Evolutionary conservation across 1,284 basidiomycete species (phyloP).

Genomic region (Limonomyces culmigenus): DNA sequence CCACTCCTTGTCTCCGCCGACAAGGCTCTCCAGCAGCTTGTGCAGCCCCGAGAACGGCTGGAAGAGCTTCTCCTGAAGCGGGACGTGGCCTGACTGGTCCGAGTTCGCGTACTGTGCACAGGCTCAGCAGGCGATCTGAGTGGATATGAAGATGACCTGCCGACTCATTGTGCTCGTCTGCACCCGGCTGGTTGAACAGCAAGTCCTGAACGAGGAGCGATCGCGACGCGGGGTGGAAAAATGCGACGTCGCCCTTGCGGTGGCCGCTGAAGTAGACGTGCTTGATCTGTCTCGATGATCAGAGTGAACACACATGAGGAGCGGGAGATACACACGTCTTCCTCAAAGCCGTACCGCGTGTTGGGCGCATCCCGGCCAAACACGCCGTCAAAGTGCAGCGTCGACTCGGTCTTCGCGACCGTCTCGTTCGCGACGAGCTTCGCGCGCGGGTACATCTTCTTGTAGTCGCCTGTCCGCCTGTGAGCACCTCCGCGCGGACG

Average conservation of each 20-base stretch:
- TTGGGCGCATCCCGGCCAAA: constrained; percentile 47
- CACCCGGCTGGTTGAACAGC: constrained; percentile 77
- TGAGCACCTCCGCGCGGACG: not conserved
- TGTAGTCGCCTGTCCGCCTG: constrained; percentile 37
- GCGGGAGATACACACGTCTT: constrained; percentile 50
- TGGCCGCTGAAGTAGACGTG: constrained; percentile 58
- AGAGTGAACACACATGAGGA: not conserved
- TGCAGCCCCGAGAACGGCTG: no score
- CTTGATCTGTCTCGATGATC: not conserved
- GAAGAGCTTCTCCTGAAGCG: no score
- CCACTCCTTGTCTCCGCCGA: no score
- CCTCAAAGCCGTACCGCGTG: constrained; percentile 69
- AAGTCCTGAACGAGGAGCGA: constrained; percentile 80
- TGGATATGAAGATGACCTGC: no score
- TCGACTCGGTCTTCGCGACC: constrained; percentile 20
- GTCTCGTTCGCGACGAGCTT: constrained; percentile 52
- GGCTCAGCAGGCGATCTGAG: no score
- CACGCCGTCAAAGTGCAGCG: constrained; percentile 35
- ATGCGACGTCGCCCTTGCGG: constrained; percentile 79
- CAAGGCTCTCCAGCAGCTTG: no score
- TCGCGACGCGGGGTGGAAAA: constrained; percentile 66
- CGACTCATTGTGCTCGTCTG: constrained; percentile 64
- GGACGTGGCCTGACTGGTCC: no score
- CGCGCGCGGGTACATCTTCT: constrained; percentile 62
- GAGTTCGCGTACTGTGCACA: no score